Evolutionary conservation across 2,329 filamentous ascomycete genomes (phyloP), one percentile per base, ranked within the genome.

Genomic region (Helicocarpus griseus): DNA sequence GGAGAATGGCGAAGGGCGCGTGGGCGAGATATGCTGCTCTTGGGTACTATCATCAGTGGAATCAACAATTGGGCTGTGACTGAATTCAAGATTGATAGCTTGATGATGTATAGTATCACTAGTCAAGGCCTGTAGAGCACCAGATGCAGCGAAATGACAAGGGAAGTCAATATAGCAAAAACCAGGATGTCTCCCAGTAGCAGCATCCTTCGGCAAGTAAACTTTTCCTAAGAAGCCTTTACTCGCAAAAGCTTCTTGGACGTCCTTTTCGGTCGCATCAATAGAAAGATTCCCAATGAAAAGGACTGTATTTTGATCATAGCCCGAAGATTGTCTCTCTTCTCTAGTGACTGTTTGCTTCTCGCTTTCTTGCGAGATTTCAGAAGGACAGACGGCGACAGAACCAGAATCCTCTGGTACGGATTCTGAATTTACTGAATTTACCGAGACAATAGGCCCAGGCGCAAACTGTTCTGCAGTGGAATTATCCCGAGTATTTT

Each of bases 221-320:
- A 70, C 67, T 14, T 62, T 55, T 21, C 65, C 66, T 24, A 67
- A 51, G 44, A 69, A 71, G 0, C 68, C 67, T 48, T 65, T 63
- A 2, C 65, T 63, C 36, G 62, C 60, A 53, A 72, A 68, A 7
- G 69, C 65, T 52, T 68, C 61, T 50, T 57, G 56, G 19, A 72
- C 63, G 47, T 63, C 65, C 41, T 58, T 60, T 47, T 66, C 64
- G 21, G 63, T 67, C 17, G 68, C 68, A n/a, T 63, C 61, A 50
- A 63, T 65, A 8, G 66, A 65, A n/a, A 72, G 56, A 51, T 71
- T 71, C 3, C 69, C 67, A 47, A 72, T 63, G 49, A 72, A 71
- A 26, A 72, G 56, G 7, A 58, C 61, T 31, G 56, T 59, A 11
- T 55, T 53, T 31, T 24, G 53, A 31, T 44, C 22, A 8, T 21